Evolutionary conservation across 2,329 filamentous ascomycete genomes (phyloP), one percentile per base, ranked within the genome.

Genomic region (Penicillium occitanis): DNA sequence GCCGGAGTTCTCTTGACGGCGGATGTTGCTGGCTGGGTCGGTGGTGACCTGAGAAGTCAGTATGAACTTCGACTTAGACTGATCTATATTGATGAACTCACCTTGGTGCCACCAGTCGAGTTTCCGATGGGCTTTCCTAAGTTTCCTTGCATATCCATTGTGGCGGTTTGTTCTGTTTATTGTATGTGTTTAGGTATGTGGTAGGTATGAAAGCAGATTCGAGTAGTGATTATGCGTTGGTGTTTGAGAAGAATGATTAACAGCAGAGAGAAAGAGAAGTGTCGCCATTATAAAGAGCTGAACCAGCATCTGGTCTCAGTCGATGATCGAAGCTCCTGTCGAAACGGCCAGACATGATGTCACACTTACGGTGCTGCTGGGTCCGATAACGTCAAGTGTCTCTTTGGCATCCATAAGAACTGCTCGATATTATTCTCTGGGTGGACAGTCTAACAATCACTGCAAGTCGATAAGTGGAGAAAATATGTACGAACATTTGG

Each of bases 1-100:
- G 62, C 92, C 92, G 5, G 89, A 81, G 14, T 83, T 80, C 76
- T 95, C 91, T 17, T 80, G 75, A 66, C 83, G 84, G 33, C 86
- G 84, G 57, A 85, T 77, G 44, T 72, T 73, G 57, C 80, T 75
- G 67, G 75, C 73, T 62, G 83, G 81, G 73, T 86, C 85, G 57
- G 75, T 82, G 55, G 82, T 85, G 67, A 75, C 72, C 70, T 74
- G 46, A 19, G 10, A 28, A 6, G 46, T 64, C 22, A 57, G 50
- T 44, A 51, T 19, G 19, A 19, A 19, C 19, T 19, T 19, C 19
- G 19, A 19, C 19, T 19, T 19, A 19, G 19, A 19, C 19, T 19
- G 19, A 19, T 19, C 19, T 19, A 19, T 19, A 19, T 19, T 19
- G 19, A 19, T 19, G 19, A 19, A 19, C 19, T 46, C 68, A 76